These are phyloP conservation scores for Penicillium sp. DNA, from an alignment of 2,329 filamentous ascomycete species.

Conservation along the genomic window DNA sequence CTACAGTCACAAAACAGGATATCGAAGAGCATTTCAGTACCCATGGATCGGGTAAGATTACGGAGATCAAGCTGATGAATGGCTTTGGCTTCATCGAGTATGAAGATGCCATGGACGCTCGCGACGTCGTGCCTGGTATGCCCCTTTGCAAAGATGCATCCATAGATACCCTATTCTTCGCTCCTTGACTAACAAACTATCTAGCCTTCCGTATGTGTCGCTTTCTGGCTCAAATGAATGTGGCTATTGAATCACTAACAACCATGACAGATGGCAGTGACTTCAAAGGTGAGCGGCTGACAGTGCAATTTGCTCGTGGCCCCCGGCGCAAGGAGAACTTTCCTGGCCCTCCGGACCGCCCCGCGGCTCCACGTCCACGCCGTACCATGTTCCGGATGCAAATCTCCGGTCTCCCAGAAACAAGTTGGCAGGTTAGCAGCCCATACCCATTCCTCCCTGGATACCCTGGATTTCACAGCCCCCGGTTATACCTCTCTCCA, in stretches of 20 bases:
- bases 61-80: constrained; percentile 99
- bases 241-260: constrained; percentile 36
- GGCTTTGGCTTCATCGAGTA: constrained; percentile 99
- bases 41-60: constrained; percentile 96
- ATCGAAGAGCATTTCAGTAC: constrained; percentile 94
- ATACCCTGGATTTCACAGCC: constrained; percentile 27
- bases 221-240: constrained; percentile 39
- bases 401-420: constrained; percentile 97
- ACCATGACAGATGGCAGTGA: constrained; percentile 80
- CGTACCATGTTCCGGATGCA: constrained; percentile 97
- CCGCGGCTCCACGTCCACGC: constrained; percentile 74
- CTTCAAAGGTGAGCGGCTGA: constrained; percentile 96
- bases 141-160: constrained; percentile 17
- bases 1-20: constrained; percentile 89
- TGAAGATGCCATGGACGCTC: constrained; percentile 96
- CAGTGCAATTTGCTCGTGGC: constrained; percentile 96
- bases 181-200: constrained; percentile 25
- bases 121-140: constrained; percentile 97
- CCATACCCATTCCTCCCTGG: constrained; percentile 37
- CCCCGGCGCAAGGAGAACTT: constrained; percentile 71
- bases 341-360: constrained; percentile 66
- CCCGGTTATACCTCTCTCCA: constrained; percentile 17
- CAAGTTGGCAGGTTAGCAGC: constrained; percentile 99
- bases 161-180: neutral
- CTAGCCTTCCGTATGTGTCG: constrained; percentile 61